A percentile compares a stretch with the other conserved stretches of the same genome.
Evolutionary conservation across 2,329 filamentous ascomycete species (phyloP).

Genomic region (Boeremia exigua): DNA sequence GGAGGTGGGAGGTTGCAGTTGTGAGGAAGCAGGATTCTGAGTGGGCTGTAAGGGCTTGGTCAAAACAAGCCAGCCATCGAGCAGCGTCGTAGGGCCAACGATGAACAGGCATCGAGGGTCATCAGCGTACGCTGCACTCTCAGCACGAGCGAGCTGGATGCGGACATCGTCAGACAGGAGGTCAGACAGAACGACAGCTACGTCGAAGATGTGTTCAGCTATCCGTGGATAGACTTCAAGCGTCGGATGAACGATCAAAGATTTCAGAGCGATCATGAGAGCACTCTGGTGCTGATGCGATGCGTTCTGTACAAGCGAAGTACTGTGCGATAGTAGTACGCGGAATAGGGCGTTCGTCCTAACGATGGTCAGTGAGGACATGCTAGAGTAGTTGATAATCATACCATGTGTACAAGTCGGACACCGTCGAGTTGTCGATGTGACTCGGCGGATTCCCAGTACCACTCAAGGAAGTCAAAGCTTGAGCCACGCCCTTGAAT

Average conservation of each 20-base stretch:
- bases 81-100: slow-evolving; percentile 42
- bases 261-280: slow-evolving; percentile 45
- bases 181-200: slow-evolving; percentile 52
- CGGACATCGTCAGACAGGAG: slow-evolving; percentile 49
- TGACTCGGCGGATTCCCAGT: neutral
- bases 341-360: slow-evolving; percentile 49
- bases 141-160: slow-evolving; percentile 38
- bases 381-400: neutral
- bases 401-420: slow-evolving; percentile 35
- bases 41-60: slow-evolving; percentile 38
- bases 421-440: slow-evolving; percentile 7
- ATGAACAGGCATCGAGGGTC: slow-evolving; percentile 51
- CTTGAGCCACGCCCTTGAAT: slow-evolving; percentile 38
- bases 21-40: slow-evolving; percentile 23
- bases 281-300: slow-evolving; percentile 39
- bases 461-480: slow-evolving; percentile 23
- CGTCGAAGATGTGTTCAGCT: slow-evolving; percentile 53
- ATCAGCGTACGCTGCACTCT: slow-evolving; percentile 28
- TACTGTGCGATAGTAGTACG: slow-evolving; percentile 48
- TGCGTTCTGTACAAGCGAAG: slow-evolving; percentile 31
- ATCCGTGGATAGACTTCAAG: slow-evolving; percentile 45
- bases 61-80: slow-evolving; percentile 53
- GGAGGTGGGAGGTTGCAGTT: slow-evolving; percentile 23
- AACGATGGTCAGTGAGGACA: slow-evolving; percentile 17
- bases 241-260: slow-evolving; percentile 46